Base-by-base conservation (phyloP, 176 grass and related monocot species). In the Lolium rigidum region DNA sequence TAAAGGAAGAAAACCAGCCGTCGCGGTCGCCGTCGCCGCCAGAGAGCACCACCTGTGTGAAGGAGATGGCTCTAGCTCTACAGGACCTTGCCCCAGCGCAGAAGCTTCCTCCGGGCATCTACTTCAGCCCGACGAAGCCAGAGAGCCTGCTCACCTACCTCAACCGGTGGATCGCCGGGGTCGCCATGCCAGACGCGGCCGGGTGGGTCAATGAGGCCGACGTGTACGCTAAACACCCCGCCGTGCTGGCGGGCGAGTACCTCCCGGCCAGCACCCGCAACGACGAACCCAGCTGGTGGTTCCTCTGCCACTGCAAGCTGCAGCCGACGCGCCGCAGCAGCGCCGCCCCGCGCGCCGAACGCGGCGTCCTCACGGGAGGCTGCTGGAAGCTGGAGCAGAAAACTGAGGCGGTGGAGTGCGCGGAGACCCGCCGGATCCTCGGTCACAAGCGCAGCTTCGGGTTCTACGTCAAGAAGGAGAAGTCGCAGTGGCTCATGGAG, bases 401-500 rank as follows among this genome's bases (percentile, higher is more conserved):
- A 20, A 87, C 24, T 44, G 13, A 21, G 10, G 18, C 8, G 18
- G 18, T 6, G 16, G 12, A 5, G 13, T 25, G 21, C 64, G 24
- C 5, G 61, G 24, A 4, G 24, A 24, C 4, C 46, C 8, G 46
- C 46, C 46, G 41, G 74, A 18, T 2, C 7, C 52, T 17, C 3
- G 67, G 44, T 4, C 24, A 28, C 39, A n/a, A 13, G 84, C 17
- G 43, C 24, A 80, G 1, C 52, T 80, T 38, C 14, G 66, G 76
- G 0, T 86, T 86, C 77, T 72, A 86, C 85, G 5, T 24, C 43
- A 14, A 20, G 16, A 7, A 43, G 21, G 12, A 35, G n/a, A 74
- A 83, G 62, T 78, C 86, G 25, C 2, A 12, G 52, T 88, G 86
- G 86, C 25, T 88, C 3, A 83, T 88, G 86, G 86, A 83, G 80